Base-by-base conservation (phyloP, 371 early-diverging fungal species). In the Saksenaea vasiformis region DNA sequence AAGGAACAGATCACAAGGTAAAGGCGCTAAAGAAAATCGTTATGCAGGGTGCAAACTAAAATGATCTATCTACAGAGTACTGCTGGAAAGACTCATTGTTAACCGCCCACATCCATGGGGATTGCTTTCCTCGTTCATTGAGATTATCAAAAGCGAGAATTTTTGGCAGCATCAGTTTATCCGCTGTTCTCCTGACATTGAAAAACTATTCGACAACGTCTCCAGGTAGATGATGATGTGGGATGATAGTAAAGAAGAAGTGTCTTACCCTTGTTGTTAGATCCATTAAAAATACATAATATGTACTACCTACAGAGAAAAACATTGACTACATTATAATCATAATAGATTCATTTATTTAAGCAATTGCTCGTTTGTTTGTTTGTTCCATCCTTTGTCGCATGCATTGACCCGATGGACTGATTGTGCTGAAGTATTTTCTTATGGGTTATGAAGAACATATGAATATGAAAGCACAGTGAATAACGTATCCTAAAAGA, bases 61-160 rank as follows among this genome's bases (percentile, higher is more conserved):
- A 37, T 26, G 0, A 55, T 38, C 14, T 37, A 17, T 41, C 17
- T 53, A 5, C 38, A 74, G 96, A 31, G 96, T 96, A 2, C 78
- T 98, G 37, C 73, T 97, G 65, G 98, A 98, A 76, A 88, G 98
- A 43, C 79, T 97, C 55, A 92, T 98, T 66, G 98, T 94, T n/a
- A 94, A 95, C 79, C 82, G 97, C 44, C 98, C 98, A n/a, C 96
- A 96, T 79, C 98, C 98, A 53, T 97, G 97, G 94, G 97, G 97
- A n/a, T 76, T 98, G 58, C 81, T 96, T 64, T 91, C 96, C 11
- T 95, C 98, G 2, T 93, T 98, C 68, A 97, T 96, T 57, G 97
- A 97, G 70, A 76, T 98, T 64, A 90, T 95, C 72, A 91, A 92
- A 67, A 93, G 92, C 69, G 91, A 91, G 67, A 79, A 83, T 38